phyloP scores from a whole-genome alignment of 2,329 filamentous ascomycete species.

The Ophiostoma tasmaniense region DNA sequence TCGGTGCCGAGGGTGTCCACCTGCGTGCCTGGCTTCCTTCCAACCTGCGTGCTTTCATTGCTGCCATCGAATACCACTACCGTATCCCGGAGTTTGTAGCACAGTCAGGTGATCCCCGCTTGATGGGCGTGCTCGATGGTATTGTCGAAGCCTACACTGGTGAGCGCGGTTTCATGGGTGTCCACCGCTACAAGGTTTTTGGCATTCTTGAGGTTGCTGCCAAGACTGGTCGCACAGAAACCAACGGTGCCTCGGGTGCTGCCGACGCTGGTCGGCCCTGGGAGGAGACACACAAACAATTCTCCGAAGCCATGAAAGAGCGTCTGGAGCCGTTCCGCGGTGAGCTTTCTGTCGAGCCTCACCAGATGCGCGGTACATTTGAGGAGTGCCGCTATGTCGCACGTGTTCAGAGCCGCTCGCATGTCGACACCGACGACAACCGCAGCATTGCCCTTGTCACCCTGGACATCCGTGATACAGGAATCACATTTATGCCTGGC shows the following conservation, averaged over 20 bases:
- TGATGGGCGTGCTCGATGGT: slow-evolving; percentile 46
- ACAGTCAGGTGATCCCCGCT: slow-evolving; percentile 39
- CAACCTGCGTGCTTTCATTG: slow-evolving; percentile 47
- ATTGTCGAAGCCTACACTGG: slow-evolving; percentile 48
- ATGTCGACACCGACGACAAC: slow-evolving; percentile 38
- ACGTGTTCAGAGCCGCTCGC: slow-evolving; percentile 36
- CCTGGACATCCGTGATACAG: slow-evolving; percentile 43
- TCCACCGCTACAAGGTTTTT: slow-evolving; percentile 49
- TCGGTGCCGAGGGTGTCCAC: slow-evolving; percentile 44
- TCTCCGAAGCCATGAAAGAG: slow-evolving; percentile 47
- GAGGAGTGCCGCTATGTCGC: slow-evolving; percentile 45
- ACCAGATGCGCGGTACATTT: slow-evolving; percentile 47
- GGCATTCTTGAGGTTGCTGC: slow-evolving; percentile 46
- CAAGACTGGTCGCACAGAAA: slow-evolving; percentile 45
- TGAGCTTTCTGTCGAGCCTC: slow-evolving; percentile 38
- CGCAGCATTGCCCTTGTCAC: slow-evolving; percentile 36
- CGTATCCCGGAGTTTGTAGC: slow-evolving; percentile 44
- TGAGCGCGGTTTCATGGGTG: slow-evolving; percentile 48
- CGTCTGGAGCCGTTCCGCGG: slow-evolving; percentile 42
- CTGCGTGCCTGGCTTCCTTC: slow-evolving; percentile 46
- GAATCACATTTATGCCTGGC: slow-evolving; percentile 45
- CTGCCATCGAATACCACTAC: slow-evolving; percentile 47
- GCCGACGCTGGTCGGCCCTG: slow-evolving; percentile 36
- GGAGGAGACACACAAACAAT: slow-evolving; percentile 36
- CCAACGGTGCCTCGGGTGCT: slow-evolving; percentile 42